These are phyloP conservation scores for Sporisorium reilianum DNA, from an alignment of 1,284 basidiomycete species.

Conservation along the genomic window DNA sequence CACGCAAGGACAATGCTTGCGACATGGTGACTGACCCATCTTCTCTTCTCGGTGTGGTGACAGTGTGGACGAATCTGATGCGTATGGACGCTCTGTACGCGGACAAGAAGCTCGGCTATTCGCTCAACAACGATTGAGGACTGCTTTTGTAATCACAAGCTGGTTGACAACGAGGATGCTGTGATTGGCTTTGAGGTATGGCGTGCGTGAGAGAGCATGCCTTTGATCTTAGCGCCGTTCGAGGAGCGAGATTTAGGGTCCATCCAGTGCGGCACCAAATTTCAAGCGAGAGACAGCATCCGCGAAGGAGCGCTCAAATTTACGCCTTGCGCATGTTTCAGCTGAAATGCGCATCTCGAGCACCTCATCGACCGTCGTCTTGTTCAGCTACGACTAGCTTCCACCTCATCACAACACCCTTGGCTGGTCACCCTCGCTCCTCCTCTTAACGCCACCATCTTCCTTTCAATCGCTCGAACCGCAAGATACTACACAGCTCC, in stretches of 20 bases:
- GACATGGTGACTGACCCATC: not conserved
- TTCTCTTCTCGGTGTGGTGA: not conserved
- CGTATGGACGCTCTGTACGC: constrained; percentile 73
- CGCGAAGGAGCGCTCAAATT: not conserved
- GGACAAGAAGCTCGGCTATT: constrained; percentile 68
- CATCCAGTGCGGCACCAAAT: not conserved
- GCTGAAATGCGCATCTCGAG: not conserved
- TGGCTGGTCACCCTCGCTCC: not conserved
- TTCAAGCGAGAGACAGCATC: not conserved
- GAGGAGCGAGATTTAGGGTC: constrained; percentile 4
- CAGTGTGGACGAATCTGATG: constrained; percentile 76
- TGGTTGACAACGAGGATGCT: not conserved
- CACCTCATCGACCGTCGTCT: not conserved
- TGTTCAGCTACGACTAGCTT: not conserved
- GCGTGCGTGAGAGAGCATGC: not conserved
- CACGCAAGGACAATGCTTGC: not conserved
- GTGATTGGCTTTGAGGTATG: not conserved
- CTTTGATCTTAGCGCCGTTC: not conserved
- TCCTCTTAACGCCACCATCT: not conserved
- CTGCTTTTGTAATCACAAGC: not conserved
- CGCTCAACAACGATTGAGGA: constrained; percentile 41
- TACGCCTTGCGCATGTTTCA: not conserved
- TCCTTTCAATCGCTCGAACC: not conserved
- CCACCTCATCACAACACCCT: not conserved
- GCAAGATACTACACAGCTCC: not conserved